Percentiles rank a stretch among this genome's conserved stretches.
Conservation (phyloP, 148 eudicot species). For the Rhododendron henanense region DNA sequence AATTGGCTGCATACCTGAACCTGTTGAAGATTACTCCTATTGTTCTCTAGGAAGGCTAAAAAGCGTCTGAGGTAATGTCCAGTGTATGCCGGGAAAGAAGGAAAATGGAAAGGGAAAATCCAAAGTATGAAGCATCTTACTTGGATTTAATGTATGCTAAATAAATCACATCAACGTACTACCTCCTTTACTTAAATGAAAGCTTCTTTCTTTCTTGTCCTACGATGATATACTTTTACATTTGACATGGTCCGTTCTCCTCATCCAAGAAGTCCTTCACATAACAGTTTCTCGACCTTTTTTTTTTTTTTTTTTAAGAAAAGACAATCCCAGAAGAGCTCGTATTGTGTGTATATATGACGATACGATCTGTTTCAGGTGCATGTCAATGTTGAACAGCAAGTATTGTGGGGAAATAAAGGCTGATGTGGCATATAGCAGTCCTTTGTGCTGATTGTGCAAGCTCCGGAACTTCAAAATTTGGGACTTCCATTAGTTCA, state of each 20-base stretch:
- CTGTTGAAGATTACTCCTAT: constrained; percentile 48
- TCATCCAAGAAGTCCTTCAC: neutral
- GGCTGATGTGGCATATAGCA: neutral
- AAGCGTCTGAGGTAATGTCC: constrained; percentile 66
- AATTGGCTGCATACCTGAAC: constrained; percentile 41
- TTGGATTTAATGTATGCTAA: neutral
- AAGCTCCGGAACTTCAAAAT: neutral
- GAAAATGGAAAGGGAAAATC: constrained; percentile 10
- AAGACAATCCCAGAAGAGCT: neutral
- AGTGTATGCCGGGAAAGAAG: constrained; percentile 63
- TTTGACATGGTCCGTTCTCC: neutral
- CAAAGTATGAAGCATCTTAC: neutral
- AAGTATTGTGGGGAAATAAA: neutral
- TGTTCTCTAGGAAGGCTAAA: constrained; percentile 40
- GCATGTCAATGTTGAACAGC: neutral
- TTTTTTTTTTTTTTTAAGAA: no score
- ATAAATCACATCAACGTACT: neutral
- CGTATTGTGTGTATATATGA: neutral
- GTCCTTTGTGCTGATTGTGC: neutral
- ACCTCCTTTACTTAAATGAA: neutral
- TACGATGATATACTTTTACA: neutral
- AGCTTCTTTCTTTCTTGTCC: neutral
- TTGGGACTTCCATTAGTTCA: neutral
- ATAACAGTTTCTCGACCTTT: neutral
- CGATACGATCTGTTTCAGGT: neutral